Evolutionary conservation across 345 rosid genomes (phyloP).

Genomic region (Fremontodendron californicum): DNA sequence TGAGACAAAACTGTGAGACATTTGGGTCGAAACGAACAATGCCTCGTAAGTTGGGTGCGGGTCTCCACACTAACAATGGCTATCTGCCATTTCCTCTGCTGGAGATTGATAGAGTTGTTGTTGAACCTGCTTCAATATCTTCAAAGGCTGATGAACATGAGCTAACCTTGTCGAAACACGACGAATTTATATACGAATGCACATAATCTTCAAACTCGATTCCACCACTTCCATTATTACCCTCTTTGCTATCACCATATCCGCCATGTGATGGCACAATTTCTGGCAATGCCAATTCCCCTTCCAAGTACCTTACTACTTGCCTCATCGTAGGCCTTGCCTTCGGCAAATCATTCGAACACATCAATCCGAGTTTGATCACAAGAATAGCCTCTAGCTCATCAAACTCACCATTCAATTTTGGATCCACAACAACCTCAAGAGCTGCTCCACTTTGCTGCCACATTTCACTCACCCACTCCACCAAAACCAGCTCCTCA

Average conservation of each 20-base stretch:
- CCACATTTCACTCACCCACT: slow-evolving; percentile 90
- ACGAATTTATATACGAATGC: slow-evolving; percentile 43
- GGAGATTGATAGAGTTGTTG: slow-evolving; percentile 25
- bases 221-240: slow-evolving; percentile 18
- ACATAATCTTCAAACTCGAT: slow-evolving; percentile 43
- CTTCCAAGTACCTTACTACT: slow-evolving; percentile 65
- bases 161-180: slow-evolving; percentile 35
- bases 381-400: slow-evolving; percentile 54
- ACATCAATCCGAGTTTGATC: slow-evolving; percentile 68
- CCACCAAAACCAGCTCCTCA: slow-evolving; percentile 85
- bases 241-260: slow-evolving; percentile 27
- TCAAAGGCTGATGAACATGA: slow-evolving; percentile 32
- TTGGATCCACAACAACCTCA: slow-evolving; percentile 62
- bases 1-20: too few species aligned
- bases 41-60: too few species aligned
- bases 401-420: slow-evolving; percentile 52
- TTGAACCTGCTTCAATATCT: slow-evolving; percentile 43
- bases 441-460: slow-evolving; percentile 44
- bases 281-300: slow-evolving; percentile 49
- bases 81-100: slow-evolving; percentile 26
- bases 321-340: slow-evolving; percentile 74
- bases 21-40: too few species aligned
- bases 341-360: slow-evolving; percentile 57
- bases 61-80: too few species aligned
- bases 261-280: slow-evolving; percentile 47